These are phyloP conservation scores for Cicer cuneatum DNA, from an alignment of 306 rosid species.

Conservation along the genomic window DNA sequence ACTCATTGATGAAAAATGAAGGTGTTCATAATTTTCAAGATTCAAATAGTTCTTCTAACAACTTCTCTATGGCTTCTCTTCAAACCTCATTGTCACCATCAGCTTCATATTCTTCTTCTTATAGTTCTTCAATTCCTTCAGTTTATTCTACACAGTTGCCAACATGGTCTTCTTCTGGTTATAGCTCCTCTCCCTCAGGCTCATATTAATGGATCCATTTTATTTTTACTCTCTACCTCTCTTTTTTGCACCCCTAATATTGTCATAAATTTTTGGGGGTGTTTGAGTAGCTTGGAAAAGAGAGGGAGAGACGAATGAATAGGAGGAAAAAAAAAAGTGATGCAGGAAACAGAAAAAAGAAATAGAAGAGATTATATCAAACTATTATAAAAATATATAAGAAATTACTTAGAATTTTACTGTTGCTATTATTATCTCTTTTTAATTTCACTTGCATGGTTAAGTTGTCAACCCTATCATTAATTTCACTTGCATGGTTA, in stretches of 20 bases:
- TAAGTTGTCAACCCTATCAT: not conserved
- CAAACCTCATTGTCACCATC: too few relatives aligned
- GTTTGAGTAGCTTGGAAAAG: not conserved
- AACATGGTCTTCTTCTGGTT: constrained; percentile 37
- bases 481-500: not conserved
- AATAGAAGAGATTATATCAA: not conserved
- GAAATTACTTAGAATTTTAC: not conserved
- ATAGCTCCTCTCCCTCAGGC: constrained; percentile 40
- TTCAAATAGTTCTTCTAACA: constrained; percentile 33
- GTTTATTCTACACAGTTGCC: constrained; percentile 28
- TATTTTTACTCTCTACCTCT: not conserved
- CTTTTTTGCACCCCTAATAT: not conserved
- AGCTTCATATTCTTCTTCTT: constrained; percentile 23
- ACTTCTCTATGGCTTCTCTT: constrained; percentile 47
- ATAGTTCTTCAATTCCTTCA: constrained; percentile 23
- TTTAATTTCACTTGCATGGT: not conserved
- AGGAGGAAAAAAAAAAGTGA: not conserved
- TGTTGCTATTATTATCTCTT: not conserved
- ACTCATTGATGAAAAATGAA: constrained; percentile 50
- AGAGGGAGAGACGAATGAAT: not conserved
- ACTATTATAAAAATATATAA: not conserved
- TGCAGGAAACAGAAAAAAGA: not conserved
- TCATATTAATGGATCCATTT: not conserved
- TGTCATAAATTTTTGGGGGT: not conserved
- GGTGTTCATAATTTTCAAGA: constrained; percentile 35